Conservation (phyloP, 2,329 filamentous ascomycete species). For the Diaporthe destruens region DNA sequence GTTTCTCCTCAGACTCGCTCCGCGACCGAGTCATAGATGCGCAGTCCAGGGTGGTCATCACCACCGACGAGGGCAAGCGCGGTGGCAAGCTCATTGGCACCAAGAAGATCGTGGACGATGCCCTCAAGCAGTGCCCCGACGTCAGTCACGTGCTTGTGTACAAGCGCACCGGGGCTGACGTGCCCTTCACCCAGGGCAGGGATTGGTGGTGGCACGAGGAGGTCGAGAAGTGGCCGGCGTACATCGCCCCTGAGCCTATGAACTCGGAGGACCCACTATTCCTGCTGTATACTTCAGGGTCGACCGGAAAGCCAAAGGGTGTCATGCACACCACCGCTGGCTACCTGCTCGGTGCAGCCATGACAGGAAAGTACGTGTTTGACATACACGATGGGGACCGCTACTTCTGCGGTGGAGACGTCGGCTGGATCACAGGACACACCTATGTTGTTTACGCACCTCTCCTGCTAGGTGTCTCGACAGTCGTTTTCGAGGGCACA, state of each 20-base stretch:
- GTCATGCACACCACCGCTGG: slow-evolving; percentile 97
- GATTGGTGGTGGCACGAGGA: slow-evolving; percentile 99
- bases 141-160: slow-evolving; percentile 89
- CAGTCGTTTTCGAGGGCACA: slow-evolving; percentile 97
- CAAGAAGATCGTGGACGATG: slow-evolving; percentile 99
- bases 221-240: slow-evolving; percentile 94
- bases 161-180: slow-evolving; percentile 93
- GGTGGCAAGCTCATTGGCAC: slow-evolving; percentile 97
- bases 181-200: slow-evolving; percentile 89
- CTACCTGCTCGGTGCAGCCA: slow-evolving; percentile 92
- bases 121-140: slow-evolving; percentile 93
- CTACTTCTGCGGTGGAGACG: slow-evolving; percentile 98
- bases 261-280: slow-evolving; percentile 96
- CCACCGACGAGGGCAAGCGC: slow-evolving; percentile 96
- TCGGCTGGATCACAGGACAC: slow-evolving; percentile 99
- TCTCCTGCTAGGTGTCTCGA: slow-evolving; percentile 90
- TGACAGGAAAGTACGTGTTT: slow-evolving; percentile 98
- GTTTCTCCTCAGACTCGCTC: slow-evolving; percentile 96
- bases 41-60: slow-evolving; percentile 93
- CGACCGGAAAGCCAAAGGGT: slow-evolving; percentile 98
- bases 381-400: slow-evolving; percentile 94
- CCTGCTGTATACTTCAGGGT: slow-evolving; percentile 97
- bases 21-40: slow-evolving; percentile 95
- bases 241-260: slow-evolving; percentile 90
- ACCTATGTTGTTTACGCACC: slow-evolving; percentile 98